Conservation (phyloP, 495 filamentous ascomycete species). For the Neurospora sp. region DNA sequence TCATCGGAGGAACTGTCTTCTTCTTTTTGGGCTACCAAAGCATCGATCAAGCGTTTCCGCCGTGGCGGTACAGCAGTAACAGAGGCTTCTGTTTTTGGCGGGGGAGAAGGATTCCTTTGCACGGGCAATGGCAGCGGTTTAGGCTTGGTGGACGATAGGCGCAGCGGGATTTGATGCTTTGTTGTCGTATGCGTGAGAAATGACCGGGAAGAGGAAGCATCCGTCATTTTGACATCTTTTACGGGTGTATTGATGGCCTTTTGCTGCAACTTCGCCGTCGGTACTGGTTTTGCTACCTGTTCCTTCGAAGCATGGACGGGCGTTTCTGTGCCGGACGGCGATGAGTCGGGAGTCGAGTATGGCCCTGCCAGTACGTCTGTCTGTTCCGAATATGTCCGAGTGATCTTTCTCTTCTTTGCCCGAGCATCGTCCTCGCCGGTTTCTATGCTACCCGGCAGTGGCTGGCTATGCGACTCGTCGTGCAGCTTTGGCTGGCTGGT, state of each 20-base stretch:
- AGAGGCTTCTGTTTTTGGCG: background rate
- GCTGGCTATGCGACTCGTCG: conserved; percentile 18
- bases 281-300: conserved; percentile 4
- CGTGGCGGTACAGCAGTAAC: conserved; percentile 4
- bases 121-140: conserved; percentile 2
- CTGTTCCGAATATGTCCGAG: conserved; percentile 15
- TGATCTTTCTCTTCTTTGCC: conserved; percentile 18
- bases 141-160: conserved; percentile 17
- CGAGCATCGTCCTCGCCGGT: conserved; percentile 6
- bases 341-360: conserved; percentile 22
- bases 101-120: conserved; percentile 6
- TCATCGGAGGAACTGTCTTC: conserved; percentile 12
- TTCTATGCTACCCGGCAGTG: conserved; percentile 7
- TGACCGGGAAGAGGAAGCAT: conserved; percentile 1
- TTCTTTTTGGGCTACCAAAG: conserved; percentile 35
- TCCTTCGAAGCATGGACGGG: conserved; percentile 1
- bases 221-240: conserved; percentile 15
- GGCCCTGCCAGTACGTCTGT: conserved; percentile 5
- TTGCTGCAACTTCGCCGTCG: conserved; percentile 1
- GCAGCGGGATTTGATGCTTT: conserved; percentile 29
- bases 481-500: background rate
- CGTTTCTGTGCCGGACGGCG: conserved; percentile 10
- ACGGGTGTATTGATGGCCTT: conserved; percentile 12
- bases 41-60: conserved; percentile 45
- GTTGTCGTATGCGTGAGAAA: conserved; percentile 16